Percentiles rank a stretch among this genome's conserved stretches.
These are phyloP conservation scores for Pythium diclinum DNA, from an alignment of 352 stramenopile genomes.

Conservation along the genomic window DNA sequence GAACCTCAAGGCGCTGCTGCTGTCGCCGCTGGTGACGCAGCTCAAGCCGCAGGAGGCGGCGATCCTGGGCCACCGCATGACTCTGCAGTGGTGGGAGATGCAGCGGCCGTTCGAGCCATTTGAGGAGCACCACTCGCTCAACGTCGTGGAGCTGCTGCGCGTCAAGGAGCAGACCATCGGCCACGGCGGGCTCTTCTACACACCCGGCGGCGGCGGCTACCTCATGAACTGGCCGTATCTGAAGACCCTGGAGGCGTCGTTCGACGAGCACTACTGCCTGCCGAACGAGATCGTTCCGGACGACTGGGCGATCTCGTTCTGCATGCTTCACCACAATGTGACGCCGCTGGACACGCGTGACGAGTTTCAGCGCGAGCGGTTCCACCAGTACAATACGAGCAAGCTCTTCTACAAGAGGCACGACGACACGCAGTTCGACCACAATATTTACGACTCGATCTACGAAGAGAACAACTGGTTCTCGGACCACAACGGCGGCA, in stretches of 20 bases:
- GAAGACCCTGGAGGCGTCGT: slow-evolving; percentile 56
- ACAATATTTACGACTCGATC: slow-evolving; percentile 68
- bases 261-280: slow-evolving; percentile 75
- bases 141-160: slow-evolving; percentile 47
- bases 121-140: slow-evolving; percentile 55
- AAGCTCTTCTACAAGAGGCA: slow-evolving; percentile 62
- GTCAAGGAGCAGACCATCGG: slow-evolving; percentile 45
- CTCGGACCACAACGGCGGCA: slow-evolving; percentile 66
- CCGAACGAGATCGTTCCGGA: slow-evolving; percentile 68
- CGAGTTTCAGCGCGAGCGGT: slow-evolving; percentile 60
- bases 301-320: slow-evolving; percentile 88
- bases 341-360: slow-evolving; percentile 75
- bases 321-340: slow-evolving; percentile 72
- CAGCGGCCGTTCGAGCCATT: slow-evolving; percentile 66
- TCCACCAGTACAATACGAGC: slow-evolving; percentile 83
- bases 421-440: slow-evolving; percentile 71
- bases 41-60: slow-evolving; percentile 38
- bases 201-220: slow-evolving; percentile 74
- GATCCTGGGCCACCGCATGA: slow-evolving; percentile 84
- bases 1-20: slow-evolving; percentile 76
- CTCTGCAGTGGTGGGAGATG: slow-evolving; percentile 85
- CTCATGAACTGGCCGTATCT: slow-evolving; percentile 84
- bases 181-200: slow-evolving; percentile 78
- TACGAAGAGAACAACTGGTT: slow-evolving; percentile 90
- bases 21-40: slow-evolving; percentile 40